phyloP scores from a whole-genome alignment of 768 basidiomycete species.

The Leccinum arenicola region DNA sequence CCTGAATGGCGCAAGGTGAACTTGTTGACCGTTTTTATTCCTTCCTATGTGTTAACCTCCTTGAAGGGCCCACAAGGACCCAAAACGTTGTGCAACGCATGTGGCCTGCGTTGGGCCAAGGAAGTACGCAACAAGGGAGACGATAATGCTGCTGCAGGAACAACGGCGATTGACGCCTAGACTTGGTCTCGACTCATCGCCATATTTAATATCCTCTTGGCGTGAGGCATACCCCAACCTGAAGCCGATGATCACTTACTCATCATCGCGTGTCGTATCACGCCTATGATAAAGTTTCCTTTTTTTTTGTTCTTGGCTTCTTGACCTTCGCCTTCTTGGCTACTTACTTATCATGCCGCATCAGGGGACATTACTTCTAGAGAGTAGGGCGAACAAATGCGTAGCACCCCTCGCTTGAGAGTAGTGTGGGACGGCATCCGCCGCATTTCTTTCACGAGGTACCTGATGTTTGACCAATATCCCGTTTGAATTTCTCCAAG shows the following conservation, averaged over 20 bases:
- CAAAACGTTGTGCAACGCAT: constrained; percentile 97
- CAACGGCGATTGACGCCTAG: constrained; percentile 19
- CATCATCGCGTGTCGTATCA: constrained; percentile 1
- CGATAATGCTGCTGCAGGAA: constrained; percentile 27
- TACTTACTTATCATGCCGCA: constrained; percentile 4
- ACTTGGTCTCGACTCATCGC: background rate
- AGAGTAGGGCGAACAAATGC: constrained; percentile 8
- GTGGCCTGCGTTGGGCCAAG: constrained; percentile 93
- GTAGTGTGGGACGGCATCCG: background rate
- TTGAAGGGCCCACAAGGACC: constrained; percentile 85
- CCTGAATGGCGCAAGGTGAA: constrained; percentile 94
- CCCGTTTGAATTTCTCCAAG: background rate
- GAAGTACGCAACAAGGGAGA: constrained; percentile 46
- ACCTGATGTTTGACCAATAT: constrained; percentile 6
- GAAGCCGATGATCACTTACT: background rate
- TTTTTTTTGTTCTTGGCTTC: constrained; percentile 9
- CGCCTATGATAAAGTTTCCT: constrained; percentile 8
- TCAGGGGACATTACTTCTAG: constrained; percentile 9
- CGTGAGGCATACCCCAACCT: constrained; percentile 5
- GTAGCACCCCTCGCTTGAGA: constrained; percentile 4
- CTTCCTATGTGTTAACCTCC: constrained; percentile 16
- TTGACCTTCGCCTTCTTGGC: constrained; percentile 12
- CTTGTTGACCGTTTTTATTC: background rate
- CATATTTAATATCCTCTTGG: background rate
- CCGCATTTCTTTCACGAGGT: constrained; percentile 10